Base-by-base conservation (phyloP, 1,139 yeast species). In the Protomyces pachydermus region DNA sequence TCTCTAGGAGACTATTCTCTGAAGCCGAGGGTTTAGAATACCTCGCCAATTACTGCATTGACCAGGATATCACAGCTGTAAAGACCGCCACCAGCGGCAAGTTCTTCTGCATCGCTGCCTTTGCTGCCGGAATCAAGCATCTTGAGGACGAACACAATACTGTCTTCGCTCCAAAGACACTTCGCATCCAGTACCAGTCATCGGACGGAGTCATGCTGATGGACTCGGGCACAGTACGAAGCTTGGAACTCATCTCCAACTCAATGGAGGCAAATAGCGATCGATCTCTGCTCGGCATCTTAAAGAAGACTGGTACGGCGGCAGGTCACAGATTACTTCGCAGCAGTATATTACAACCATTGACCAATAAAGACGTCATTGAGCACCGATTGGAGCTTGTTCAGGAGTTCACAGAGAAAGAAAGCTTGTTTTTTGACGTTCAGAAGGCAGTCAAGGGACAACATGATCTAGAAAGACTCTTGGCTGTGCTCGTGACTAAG, bases 251-350 rank as follows among this genome's bases (percentile, higher is more conserved):
- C 28, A 70, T 77, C 1, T 74, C 75, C 8, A 79, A 77, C 66
- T 69, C 71, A 2, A 56, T 69, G 8, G 75, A 73, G 3, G 68
- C 68, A 23, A 70, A 16, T 6, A 39, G 16, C n/a, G n/a, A 9
- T 16, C 46, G 35, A 8, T 8, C 37, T 4, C 34, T n/a, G 34
- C 25, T 18, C 20, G 16, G 20, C 28, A 25, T 9, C 48, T 68
- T 80, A 60, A 75, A 80, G 66, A 67, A 69, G 1, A 79, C 82
- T 1, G 68, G 71, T 0, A 80, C 83, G 0, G 78, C 77, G 60
- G 80, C 80, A 82, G 84, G 83, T 0, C 73, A 71, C 20, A 68
- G 83, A 60, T 67, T 76, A 16, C 69, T 81, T 52, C 74, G 76
- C 66, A 76, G 74, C 25, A 78, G 75, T 61, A 74, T 80, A 3